phyloP scores from a whole-genome alignment of 2,329 filamentous ascomycete genomes.

The Bipolaris gigantea region DNA sequence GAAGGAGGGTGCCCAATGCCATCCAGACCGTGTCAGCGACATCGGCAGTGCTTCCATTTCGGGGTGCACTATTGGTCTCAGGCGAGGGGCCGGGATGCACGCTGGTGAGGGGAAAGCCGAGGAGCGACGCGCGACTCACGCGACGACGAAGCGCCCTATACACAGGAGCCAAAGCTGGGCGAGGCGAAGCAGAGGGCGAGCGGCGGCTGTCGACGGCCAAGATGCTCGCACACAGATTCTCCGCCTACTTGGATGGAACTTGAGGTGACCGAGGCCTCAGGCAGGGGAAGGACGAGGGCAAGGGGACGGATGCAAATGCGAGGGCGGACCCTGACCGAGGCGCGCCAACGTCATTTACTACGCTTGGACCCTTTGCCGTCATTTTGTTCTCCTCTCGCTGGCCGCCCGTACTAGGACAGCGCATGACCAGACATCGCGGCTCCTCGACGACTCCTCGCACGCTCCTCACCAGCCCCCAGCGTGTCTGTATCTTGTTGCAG shows the following conservation, averaged over 20 bases:
- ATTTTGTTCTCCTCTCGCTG: slow-evolving; percentile 17
- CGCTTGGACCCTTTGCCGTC: slow-evolving; percentile 14
- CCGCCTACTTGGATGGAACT: background rate
- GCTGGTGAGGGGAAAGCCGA: slow-evolving; percentile 15
- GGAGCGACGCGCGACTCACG: slow-evolving; percentile 11
- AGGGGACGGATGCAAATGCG: slow-evolving; percentile 2
- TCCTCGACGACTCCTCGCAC: background rate
- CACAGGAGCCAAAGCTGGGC: too few species aligned
- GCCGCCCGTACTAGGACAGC: slow-evolving; percentile 6
- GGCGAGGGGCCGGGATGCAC: slow-evolving; percentile 11
- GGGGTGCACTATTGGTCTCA: slow-evolving; percentile 3
- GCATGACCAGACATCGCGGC: slow-evolving; percentile 8
- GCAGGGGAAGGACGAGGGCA: slow-evolving; percentile 9
- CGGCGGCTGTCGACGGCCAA: too few species aligned
- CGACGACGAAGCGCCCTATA: background rate
- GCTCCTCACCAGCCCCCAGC: slow-evolving; percentile 1
- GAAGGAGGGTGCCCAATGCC: too few species aligned
- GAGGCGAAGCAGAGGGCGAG: background rate
- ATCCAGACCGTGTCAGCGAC: background rate
- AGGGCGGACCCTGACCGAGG: slow-evolving; percentile 13
- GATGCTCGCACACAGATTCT: background rate
- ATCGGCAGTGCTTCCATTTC: slow-evolving; percentile 1
- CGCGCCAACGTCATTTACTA: slow-evolving; percentile 19
- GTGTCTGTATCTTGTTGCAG: background rate
- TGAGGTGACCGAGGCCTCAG: background rate